phyloP scores from a whole-genome alignment of 176 grass and related monocot species.

The Lolium rigidum region DNA sequence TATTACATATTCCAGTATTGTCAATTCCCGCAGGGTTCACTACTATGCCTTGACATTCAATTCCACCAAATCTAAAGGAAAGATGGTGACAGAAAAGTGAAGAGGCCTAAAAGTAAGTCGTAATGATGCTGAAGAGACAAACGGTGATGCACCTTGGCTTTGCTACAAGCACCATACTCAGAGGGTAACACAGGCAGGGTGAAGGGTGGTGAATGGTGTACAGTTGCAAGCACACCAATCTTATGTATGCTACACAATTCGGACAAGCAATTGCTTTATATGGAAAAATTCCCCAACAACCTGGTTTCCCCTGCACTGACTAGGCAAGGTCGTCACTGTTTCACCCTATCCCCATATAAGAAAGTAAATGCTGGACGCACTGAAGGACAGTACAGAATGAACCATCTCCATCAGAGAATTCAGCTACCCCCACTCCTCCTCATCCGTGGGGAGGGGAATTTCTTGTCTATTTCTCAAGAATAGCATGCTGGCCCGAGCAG shows the following conservation, averaged over 20 bases:
- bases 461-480: constrained; percentile 40
- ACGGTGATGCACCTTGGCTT: neutral
- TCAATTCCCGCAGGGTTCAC: neutral
- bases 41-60: neutral
- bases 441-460: neutral
- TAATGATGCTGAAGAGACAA: neutral
- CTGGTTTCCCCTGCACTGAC: neutral
- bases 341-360: neutral
- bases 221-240: neutral
- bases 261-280: neutral
- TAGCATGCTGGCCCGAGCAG: neutral
- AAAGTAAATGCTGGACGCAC: neutral
- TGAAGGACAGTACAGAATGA: neutral
- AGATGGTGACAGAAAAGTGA: neutral
- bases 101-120: neutral
- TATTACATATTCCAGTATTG: neutral
- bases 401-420: constrained; percentile 31
- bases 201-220: neutral
- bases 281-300: constrained; percentile 11
- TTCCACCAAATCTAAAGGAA: neutral
- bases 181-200: neutral
- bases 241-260: neutral
- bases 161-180: neutral
- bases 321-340: neutral
- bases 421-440: constrained; percentile 9